Evolutionary conservation across 345 rosid species (phyloP).

Genomic region (Firmiana major): DNA sequence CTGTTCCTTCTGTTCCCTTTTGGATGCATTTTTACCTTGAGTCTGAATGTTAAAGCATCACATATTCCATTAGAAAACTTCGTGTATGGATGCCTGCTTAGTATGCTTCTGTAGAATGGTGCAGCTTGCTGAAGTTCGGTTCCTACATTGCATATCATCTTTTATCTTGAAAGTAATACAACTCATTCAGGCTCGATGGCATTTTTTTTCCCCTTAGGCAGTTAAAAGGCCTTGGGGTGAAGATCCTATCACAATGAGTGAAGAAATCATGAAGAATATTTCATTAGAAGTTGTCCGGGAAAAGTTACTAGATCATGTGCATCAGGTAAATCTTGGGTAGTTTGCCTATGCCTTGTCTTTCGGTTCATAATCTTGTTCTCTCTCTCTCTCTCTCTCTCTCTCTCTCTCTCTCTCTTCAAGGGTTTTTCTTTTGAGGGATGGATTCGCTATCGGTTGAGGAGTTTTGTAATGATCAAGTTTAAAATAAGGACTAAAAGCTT

Average conservation of each 20-base stretch:
- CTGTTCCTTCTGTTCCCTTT: not conserved
- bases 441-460: not conserved
- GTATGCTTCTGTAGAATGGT: not conserved
- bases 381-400: too few relatives aligned
- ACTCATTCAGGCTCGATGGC: conserved; percentile 22
- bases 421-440: not conserved
- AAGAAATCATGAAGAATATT: conserved; percentile 82
- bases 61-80: not conserved
- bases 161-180: not conserved
- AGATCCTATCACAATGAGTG: conserved; percentile 73
- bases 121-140: conserved; percentile 5
- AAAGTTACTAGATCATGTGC: conserved; percentile 79
- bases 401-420: not conserved
- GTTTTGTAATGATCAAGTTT: not conserved
- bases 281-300: conserved; percentile 91
- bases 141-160: not conserved
- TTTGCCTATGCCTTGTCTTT: not conserved
- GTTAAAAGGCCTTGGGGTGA: conserved; percentile 92
- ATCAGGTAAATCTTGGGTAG: conserved; percentile 58
- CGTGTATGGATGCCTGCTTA: not conserved
- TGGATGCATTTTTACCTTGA: not conserved
- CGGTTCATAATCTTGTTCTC: not conserved
- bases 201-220: conserved; percentile 51
- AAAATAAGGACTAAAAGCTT: not conserved
- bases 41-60: not conserved